A percentile compares a stretch with the other conserved stretches of the same genome.
Evolutionary conservation across 257 asterid genomes (phyloP).

Genomic region (Cynanchum wilfordii): DNA sequence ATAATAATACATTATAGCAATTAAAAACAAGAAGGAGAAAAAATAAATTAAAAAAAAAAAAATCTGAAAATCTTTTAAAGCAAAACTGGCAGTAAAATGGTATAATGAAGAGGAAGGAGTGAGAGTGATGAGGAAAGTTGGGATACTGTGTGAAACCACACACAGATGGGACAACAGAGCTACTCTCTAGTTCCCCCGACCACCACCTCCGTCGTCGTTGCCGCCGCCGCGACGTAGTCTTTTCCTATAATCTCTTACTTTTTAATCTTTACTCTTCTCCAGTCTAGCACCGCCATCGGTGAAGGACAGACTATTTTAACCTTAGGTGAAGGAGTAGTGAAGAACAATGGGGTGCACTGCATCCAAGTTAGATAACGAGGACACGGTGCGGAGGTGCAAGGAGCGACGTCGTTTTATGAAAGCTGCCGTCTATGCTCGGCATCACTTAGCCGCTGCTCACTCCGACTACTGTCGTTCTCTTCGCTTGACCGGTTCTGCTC

Average conservation of each 20-base stretch:
- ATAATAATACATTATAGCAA: too few species aligned
- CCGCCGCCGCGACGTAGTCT: neutral
- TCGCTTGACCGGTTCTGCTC: conserved; percentile 78
- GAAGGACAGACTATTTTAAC: neutral
- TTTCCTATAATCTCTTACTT: neutral
- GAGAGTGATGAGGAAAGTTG: neutral
- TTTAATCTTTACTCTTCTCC: neutral
- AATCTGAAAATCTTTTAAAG: conserved; percentile 6
- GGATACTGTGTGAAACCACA: conserved; percentile 6
- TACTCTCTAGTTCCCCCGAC: conserved; percentile 4
- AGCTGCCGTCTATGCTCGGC: conserved; percentile 80
- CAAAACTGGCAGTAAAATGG: neutral
- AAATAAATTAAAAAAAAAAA: too few species aligned
- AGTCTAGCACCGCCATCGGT: neutral
- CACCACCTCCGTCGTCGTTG: conserved; percentile 1
- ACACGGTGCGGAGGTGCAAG: conserved; percentile 94
- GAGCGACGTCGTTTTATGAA: conserved; percentile 97
- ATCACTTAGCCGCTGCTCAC: conserved; percentile 95
- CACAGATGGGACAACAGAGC: conserved; percentile 11
- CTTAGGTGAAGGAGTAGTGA: neutral
- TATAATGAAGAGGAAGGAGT: neutral
- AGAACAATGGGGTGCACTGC: conserved; percentile 77
- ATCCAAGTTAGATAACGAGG: conserved; percentile 96
- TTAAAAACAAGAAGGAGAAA: neutral
- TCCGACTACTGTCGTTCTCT: conserved; percentile 93